Evolutionary conservation across 768 basidiomycete species (phyloP).

Genomic region (Serendipita sp.): DNA sequence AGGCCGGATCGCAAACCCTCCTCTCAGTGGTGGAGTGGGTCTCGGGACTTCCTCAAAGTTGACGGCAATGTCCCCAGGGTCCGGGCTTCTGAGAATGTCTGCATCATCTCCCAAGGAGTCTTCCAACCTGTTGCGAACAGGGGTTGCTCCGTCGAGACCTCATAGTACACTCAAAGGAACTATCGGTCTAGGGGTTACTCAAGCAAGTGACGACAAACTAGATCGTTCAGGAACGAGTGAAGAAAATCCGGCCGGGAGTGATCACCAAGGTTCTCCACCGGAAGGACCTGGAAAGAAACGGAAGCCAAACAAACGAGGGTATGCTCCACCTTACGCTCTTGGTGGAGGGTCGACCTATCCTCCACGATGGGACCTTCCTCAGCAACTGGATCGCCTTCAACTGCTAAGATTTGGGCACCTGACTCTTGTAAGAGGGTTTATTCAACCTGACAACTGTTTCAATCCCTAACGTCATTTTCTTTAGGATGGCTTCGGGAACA

Average conservation of each 20-base stretch:
- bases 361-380: slow-evolving; percentile 5
- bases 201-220: too few species aligned
- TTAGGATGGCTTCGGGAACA: too few species aligned
- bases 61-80: not conserved
- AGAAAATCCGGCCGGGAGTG: too few species aligned
- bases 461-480: too few species aligned
- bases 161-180: not conserved
- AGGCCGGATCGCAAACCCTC: not conserved
- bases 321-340: not conserved
- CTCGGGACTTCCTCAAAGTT: not conserved
- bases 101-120: not conserved
- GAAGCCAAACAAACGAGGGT: not conserved
- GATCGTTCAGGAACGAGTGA: too few species aligned
- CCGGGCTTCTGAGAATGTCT: not conserved
- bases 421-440: not conserved
- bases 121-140: not conserved
- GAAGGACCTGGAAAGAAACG: not conserved
- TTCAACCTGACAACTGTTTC: too few species aligned
- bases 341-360: not conserved
- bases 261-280: too few species aligned
- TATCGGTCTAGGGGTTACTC: not conserved
- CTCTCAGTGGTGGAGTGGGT: not conserved
- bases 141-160: not conserved
- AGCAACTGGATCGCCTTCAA: not conserved
- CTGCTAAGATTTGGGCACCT: not conserved